phyloP scores from a whole-genome alignment of 2,329 filamentous ascomycete species.

The Clarireedia hainanense region DNA sequence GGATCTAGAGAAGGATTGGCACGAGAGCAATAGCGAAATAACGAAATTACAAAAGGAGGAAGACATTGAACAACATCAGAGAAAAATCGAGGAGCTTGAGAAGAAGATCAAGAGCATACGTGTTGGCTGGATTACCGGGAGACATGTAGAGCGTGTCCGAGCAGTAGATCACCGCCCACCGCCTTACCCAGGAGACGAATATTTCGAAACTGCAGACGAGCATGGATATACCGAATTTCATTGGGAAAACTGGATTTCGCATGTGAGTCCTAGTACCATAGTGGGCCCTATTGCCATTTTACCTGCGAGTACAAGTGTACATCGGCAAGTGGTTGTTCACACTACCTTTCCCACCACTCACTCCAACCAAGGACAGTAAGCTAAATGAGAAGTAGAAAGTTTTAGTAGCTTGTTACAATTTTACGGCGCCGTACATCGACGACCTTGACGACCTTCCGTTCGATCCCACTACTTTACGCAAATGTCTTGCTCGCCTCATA shows the following conservation, averaged over 20 bases:
- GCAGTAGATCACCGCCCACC: conserved; percentile 15
- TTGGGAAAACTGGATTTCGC: conserved; percentile 29
- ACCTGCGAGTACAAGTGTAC: too few relatives aligned
- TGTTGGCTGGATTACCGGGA: conserved; percentile 31
- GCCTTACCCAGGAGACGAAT: conserved; percentile 18
- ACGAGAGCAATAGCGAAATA: conserved; percentile 12
- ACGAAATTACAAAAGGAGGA: conserved; percentile 8
- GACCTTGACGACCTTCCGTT: conserved; percentile 20
- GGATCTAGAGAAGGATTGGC: conserved; percentile 2
- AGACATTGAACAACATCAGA: conserved; percentile 14
- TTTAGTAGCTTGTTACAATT: conserved; percentile 25
- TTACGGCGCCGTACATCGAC: conserved; percentile 32
- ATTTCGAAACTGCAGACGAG: conserved; percentile 22
- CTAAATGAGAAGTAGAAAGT: conserved; percentile 23
- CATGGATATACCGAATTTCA: conserved; percentile 22
- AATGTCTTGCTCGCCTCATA: conserved; percentile 30
- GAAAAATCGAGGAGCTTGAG: conserved; percentile 19
- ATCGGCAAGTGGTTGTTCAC: too few relatives aligned
- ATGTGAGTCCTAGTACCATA: conserved; percentile 9
- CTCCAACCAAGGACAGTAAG: background rate
- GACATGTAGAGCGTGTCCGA: conserved; percentile 31
- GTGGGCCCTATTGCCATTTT: too few relatives aligned
- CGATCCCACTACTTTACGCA: conserved; percentile 24
- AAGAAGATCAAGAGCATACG: conserved; percentile 28
- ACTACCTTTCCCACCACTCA: too few relatives aligned